A percentile compares a stretch with the other conserved stretches of the same genome.
phyloP scores from a whole-genome alignment of 257 asterid species.

The Fraxinus quadrangulata region DNA sequence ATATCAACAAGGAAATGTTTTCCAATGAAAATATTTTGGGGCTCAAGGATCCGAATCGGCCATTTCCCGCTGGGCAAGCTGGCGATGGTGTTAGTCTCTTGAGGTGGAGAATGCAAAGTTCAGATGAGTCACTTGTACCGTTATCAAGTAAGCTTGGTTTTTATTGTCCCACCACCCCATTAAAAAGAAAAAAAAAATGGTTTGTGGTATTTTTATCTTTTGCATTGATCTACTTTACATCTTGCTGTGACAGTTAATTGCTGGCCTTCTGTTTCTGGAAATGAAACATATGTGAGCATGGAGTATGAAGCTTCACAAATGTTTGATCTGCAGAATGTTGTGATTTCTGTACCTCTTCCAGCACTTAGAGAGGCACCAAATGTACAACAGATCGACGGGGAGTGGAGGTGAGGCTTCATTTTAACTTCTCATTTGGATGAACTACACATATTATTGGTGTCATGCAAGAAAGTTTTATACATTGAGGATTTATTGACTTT shows the following conservation, averaged over 20 bases:
- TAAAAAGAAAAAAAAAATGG: neutral
- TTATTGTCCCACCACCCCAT: neutral
- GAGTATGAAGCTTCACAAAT: conserved; percentile 82
- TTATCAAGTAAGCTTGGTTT: conserved; percentile 66
- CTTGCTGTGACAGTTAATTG: conserved; percentile 65
- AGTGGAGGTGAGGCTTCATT: conserved; percentile 63
- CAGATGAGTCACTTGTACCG: conserved; percentile 83
- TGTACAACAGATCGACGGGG: conserved; percentile 88
- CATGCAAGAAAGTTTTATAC: conserved; percentile 9
- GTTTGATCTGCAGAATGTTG: conserved; percentile 85
- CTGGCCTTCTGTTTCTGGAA: conserved; percentile 97
- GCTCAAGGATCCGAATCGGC: conserved; percentile 74
- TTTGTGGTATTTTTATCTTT: neutral
- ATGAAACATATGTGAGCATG: conserved; percentile 80
- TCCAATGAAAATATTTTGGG: conserved; percentile 79
- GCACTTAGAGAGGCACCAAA: conserved; percentile 87
- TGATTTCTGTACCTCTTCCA: conserved; percentile 93
- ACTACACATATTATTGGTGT: neutral
- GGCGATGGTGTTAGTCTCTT: conserved; percentile 84
- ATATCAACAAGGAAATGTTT: conserved; percentile 82
- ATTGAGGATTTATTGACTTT: conserved; percentile 2
- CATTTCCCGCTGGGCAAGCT: conserved; percentile 76
- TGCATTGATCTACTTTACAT: conserved; percentile 17
- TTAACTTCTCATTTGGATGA: conserved; percentile 18
- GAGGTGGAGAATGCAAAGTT: conserved; percentile 95